Base-by-base conservation (phyloP, 257 asterid genomes). In the Osmanthus fragrans region DNA sequence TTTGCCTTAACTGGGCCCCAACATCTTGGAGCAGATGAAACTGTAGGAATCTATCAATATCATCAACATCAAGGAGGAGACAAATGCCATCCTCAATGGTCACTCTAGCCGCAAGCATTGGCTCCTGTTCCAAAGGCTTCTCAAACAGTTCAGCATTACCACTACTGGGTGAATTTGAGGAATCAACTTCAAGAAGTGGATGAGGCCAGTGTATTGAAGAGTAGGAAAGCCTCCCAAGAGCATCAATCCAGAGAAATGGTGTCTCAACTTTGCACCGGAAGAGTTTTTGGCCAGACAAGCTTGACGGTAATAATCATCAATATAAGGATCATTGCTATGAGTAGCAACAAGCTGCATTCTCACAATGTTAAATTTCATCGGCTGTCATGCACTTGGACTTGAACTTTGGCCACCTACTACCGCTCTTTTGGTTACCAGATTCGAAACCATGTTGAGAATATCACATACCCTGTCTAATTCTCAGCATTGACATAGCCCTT, bases 81-180 rank as follows among this genome's bases (percentile, higher is more conserved):
- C 81, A 82, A 54, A 91, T 80, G 33, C 98, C 97, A 81, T 95
- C 98, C 85, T 95, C 99, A 73, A 95, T 89, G 75, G 92, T 80
- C 80, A 90, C 94, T 86, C 99, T 88, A 66, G 98, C 99, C 23
- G 97, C 99, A 78, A 95, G 98, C 96, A 95, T 87, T 13, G 99
- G 99, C 84, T 95, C 99, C 85, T 91, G 96, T 45, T 95, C 99
- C 85, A 95, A 82, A 75, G 98, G 98, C 90, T 92, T 93, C 87
- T 91, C 92, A 33, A 79, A 72, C 49, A 83, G 33, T 83, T 91
- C 97, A 39, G 79, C 71, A 58, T 77, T 83, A 81, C 83, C 84
- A 72, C 70, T 79, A 54, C 76, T 76, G 13, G 92, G 79, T 67
- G 96, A 87, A 74, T 82, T 89, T 21, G 94, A 84, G 51, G 92